Evolutionary conservation across 2,329 filamentous ascomycete genomes (phyloP), one percentile per base, ranked within the genome.

Genomic region (Aaosphaeria arxii): DNA sequence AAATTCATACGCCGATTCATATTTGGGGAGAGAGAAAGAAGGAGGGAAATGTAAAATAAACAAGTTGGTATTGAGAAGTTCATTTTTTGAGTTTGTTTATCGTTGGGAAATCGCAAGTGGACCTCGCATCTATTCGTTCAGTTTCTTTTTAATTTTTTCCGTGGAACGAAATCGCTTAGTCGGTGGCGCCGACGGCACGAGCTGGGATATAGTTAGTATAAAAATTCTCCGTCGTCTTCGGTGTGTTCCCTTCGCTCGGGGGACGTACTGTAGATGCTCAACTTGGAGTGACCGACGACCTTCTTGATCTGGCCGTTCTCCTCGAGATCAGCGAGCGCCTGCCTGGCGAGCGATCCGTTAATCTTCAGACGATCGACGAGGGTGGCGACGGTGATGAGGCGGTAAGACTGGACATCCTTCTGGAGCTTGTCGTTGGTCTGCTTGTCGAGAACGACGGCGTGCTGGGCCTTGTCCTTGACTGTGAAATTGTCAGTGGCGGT

Each of bases 381-480:
- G 70, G 90, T 92, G 71, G 94, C 91, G 71, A 97, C 88, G 74
- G 94, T 97, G 81, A 99, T 91, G 77, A 99, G 91, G 74, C 94
- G 91, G 88, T 97, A 99, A 61, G 94, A 96, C 80, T 97, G 94
- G 71, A 99, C 95, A 85, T 99, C 94, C 85, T 99, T 99, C 85
- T 96, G 88, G 77, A 99, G 91, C 84, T 95, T 96, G 81, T 99
- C 94, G 66, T 88, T 88, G 74, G 88, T 96, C 79, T 82, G 74
- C 87, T 99, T 99, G 84, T 99, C 94, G 80, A 99, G 90, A 74
- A 97, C 84, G 79, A 99, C 94, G 78, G 89, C 89, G 86, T 99
- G 94, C 78, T 97, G 88, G 80, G 94, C 92, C 91, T 99, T 99
- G 86, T 99, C 94, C 94, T 99, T 99, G 84, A 99, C 94, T 91